Base-by-base conservation (phyloP, 768 basidiomycete genomes). In the Pulveroboletus frians region DNA sequence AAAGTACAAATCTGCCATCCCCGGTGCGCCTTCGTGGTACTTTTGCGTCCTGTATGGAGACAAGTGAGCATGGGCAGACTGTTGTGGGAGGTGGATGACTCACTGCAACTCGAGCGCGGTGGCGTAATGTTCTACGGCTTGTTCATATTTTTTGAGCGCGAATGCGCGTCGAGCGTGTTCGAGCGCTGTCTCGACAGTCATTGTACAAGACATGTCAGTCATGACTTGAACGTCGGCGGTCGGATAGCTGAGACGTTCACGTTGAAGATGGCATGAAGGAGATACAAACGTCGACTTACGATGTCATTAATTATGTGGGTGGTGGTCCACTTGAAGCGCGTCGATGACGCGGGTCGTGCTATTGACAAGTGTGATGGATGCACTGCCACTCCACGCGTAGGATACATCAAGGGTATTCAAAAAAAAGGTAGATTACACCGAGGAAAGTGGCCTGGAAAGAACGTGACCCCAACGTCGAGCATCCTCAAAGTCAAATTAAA, bases 131-230 rank as follows among this genome's bases (percentile, higher is more conserved):
- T 92, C 88, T 13, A 90, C 82, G 1, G 92, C 85, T 60, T 90
- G 83, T 58, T 92, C 88, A 58, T 83, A 93, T 67, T 90, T 88
- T 64, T 76, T 79, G 62, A 93, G 79, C 26, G 92, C 90, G 68
- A 90, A 89, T 2, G 90, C 89, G 73, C 89, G 88, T 75, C 87
- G 88, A 1, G 85, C 90, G 52, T 82, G 85, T 62, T 89, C 88
- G 47, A 92, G 71, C 9, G 77, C 73, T 40, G 70, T 77, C 57
- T 84, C 82, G 49, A 85, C 57, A 29, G 70, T 67, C 56, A 61
- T 56, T 30, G 53, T 31, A 15, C 51, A 44, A 20, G 64, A 58
- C 57, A 64, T 63, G 62, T 73, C 68, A 20, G 61, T 13, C 34
- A 21, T 30, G 6, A 10, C 29, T 23, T 30, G 51, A 21, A 30